These are phyloP conservation scores for Rubia tinctorum DNA, from an alignment of 305 asterid genomes.

Conservation along the genomic window DNA sequence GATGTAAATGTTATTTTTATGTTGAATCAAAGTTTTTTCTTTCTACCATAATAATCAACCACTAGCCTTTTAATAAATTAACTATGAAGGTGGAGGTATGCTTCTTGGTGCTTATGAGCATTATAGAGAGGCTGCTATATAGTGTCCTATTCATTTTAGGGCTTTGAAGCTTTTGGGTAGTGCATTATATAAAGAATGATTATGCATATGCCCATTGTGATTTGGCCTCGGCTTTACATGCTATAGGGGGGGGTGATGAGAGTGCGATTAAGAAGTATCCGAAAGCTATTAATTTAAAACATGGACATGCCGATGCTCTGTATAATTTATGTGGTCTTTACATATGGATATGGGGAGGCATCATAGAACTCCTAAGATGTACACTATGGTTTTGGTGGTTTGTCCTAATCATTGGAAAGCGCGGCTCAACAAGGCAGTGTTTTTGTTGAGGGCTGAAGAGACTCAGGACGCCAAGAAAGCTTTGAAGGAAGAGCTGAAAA, in stretches of 20 bases:
- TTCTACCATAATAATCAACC: too few species aligned
- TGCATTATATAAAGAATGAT: too few species aligned
- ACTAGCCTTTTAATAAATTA: too few species aligned
- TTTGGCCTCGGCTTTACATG: too few species aligned
- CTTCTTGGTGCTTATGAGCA: too few species aligned
- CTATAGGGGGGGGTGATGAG: slow-evolving; percentile 92
- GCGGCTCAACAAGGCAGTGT: slow-evolving; percentile 87
- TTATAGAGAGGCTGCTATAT: too few species aligned
- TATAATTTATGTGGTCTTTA: slow-evolving; percentile 91
- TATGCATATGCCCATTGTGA: too few species aligned
- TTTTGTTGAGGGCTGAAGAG: slow-evolving; percentile 91
- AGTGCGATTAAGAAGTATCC: slow-evolving; percentile 97
- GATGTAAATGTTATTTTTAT: too few species aligned
- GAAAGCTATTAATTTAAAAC: slow-evolving; percentile 94
- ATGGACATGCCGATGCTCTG: slow-evolving; percentile 92
- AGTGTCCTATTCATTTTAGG: too few species aligned
- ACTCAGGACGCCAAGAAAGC: slow-evolving; percentile 94
- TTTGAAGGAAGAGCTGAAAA: slow-evolving; percentile 87
- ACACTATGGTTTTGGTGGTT: slow-evolving; percentile 81
- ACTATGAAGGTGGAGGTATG: too few species aligned
- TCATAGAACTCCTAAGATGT: slow-evolving; percentile 98
- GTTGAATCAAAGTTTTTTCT: too few species aligned
- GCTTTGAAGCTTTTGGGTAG: too few species aligned
- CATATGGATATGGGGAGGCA: slow-evolving; percentile 99
- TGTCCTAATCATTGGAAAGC: slow-evolving; percentile 99